Percentiles rank a stretch among this genome's conserved stretches.
These are phyloP conservation scores for Tylopilus rubrobrunneus DNA, from an alignment of 768 basidiomycete genomes.

Conservation along the genomic window DNA sequence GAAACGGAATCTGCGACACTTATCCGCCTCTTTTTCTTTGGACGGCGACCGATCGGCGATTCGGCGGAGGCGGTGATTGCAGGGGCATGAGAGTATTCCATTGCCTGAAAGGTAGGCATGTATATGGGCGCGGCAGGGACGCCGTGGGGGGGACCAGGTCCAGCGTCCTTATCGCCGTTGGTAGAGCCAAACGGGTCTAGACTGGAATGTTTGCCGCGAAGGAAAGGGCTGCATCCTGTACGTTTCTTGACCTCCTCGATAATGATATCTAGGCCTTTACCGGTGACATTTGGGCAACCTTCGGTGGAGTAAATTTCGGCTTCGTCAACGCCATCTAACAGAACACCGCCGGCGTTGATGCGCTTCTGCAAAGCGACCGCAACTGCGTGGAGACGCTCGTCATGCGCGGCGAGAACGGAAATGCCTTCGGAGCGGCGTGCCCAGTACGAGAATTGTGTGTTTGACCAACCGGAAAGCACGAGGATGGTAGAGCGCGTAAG, in stretches of 20 bases:
- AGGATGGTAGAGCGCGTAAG: conserved; percentile 47
- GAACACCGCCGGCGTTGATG: conserved; percentile 33
- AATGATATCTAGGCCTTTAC: conserved; percentile 47
- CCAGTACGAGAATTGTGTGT: conserved; percentile 54
- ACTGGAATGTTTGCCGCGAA: conserved; percentile 49
- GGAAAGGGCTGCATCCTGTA: conserved; percentile 44
- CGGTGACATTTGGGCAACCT: conserved; percentile 41
- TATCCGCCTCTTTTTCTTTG: conserved; percentile 34
- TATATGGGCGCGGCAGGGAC: conserved; percentile 31
- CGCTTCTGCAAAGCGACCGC: conserved; percentile 40
- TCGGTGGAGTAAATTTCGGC: conserved; percentile 21
- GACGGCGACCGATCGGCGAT: conserved; percentile 27
- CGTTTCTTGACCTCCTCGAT: conserved; percentile 48
- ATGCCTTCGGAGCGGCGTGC: conserved; percentile 49
- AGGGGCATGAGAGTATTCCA: conserved; percentile 35
- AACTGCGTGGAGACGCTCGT: conserved; percentile 38
- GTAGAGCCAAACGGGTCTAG: conserved; percentile 46
- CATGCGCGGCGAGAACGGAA: conserved; percentile 41
- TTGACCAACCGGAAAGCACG: conserved; percentile 49
- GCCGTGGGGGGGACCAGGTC: conserved; percentile 25
- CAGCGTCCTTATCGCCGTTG: conserved; percentile 32
- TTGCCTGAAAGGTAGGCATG: conserved; percentile 39
- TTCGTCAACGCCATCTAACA: conserved; percentile 26
- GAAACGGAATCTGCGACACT: conserved; percentile 35
- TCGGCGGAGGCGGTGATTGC: conserved; percentile 29